Evolutionary conservation across 2,329 filamentous ascomycete species (phyloP).

Genomic region (Pseudocercospora ulei): DNA sequence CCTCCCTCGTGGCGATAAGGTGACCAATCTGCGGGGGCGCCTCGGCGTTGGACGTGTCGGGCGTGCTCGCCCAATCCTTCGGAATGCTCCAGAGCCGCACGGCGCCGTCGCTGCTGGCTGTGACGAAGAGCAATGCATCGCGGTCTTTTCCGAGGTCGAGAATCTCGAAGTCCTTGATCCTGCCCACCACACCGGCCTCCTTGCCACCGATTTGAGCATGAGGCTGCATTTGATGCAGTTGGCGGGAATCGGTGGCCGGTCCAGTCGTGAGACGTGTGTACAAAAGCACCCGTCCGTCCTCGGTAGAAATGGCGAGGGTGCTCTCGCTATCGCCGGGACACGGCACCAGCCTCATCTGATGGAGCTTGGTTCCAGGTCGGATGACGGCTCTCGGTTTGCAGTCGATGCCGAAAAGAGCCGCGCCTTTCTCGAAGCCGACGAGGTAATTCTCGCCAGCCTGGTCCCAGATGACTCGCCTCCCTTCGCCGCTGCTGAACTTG

Average conservation of each 20-base stretch:
- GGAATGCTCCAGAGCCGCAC: conserved; percentile 61
- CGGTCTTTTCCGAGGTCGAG: conserved; percentile 40
- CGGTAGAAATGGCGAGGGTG: conserved; percentile 69
- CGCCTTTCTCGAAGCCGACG: conserved; percentile 77
- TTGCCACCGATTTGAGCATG: conserved; percentile 67
- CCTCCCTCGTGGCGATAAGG: conserved; percentile 69
- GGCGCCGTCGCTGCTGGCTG: conserved; percentile 75
- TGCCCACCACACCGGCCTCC: conserved; percentile 52
- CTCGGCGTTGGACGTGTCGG: not conserved
- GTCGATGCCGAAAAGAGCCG: conserved; percentile 78
- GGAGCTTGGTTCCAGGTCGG: conserved; percentile 66
- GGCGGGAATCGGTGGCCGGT: conserved; percentile 26
- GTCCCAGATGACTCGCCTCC: conserved; percentile 72
- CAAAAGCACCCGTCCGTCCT: conserved; percentile 79
- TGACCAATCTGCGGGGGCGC: conserved; percentile 48
- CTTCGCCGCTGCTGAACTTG: conserved; percentile 69
- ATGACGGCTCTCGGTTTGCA: conserved; percentile 69
- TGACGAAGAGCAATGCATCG: conserved; percentile 51
- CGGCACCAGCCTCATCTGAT: conserved; percentile 65
- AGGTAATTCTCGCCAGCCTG: conserved; percentile 69
- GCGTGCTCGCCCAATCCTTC: not conserved
- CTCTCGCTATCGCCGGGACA: conserved; percentile 25
- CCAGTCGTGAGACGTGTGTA: conserved; percentile 51
- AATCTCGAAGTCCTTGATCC: conserved; percentile 82
- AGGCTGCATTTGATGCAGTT: conserved; percentile 35